A percentile compares a stretch with the other conserved stretches of the same genome.
phyloP scores from a whole-genome alignment of 352 stramenopile genomes.

The Pythium monospermum region DNA sequence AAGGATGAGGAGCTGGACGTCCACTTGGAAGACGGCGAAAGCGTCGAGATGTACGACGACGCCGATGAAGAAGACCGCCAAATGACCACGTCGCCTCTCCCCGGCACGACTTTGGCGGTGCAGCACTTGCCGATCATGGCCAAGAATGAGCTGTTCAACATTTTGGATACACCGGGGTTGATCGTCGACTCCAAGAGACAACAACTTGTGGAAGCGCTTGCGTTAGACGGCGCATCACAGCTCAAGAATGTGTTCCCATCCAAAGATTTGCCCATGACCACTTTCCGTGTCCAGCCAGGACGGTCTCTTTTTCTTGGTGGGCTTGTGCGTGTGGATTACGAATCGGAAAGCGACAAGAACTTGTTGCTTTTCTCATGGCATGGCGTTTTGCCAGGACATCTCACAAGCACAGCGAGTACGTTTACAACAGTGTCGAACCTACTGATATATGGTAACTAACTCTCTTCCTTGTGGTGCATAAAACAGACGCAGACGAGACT shows the following conservation, averaged over 20 bases:
- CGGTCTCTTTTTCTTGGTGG: conserved; percentile 76
- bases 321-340: conserved; percentile 75
- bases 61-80: conserved; percentile 55
- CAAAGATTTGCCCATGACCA: conserved; percentile 66
- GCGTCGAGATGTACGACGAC: conserved; percentile 63
- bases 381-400: conserved; percentile 76
- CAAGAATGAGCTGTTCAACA: conserved; percentile 78
- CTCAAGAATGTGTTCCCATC: conserved; percentile 76
- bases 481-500: conserved; percentile 57
- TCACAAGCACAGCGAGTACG: conserved; percentile 77
- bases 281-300: conserved; percentile 58
- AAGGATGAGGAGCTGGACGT: conserved; percentile 22
- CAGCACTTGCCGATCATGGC: conserved; percentile 75
- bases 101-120: conserved; percentile 87
- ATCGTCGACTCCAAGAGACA: conserved; percentile 77
- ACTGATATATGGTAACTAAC: background rate
- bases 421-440: background rate
- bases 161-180: conserved; percentile 73
- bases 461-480: background rate
- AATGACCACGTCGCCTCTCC: conserved; percentile 88
- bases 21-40: conserved; percentile 51
- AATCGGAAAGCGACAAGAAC: conserved; percentile 48
- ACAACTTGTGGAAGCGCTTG: conserved; percentile 72
- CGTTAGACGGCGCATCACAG: conserved; percentile 51
- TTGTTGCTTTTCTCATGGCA: conserved; percentile 75